Conservation (phyloP, 2,329 filamentous ascomycete genomes). For the Dothiorella sarmentorum region DNA sequence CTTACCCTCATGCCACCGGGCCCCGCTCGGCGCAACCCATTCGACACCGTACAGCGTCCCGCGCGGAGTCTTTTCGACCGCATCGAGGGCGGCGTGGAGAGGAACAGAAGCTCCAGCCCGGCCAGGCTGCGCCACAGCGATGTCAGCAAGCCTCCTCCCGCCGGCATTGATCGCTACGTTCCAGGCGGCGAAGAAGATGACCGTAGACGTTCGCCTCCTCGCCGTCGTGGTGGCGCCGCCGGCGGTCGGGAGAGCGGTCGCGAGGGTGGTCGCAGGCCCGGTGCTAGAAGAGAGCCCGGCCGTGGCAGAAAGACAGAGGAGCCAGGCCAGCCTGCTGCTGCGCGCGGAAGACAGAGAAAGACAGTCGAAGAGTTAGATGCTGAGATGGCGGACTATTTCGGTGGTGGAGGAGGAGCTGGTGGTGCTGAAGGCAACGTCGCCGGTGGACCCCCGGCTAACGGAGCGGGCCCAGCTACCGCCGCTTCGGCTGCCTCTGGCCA, state of each 20-base stretch:
- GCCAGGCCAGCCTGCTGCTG: conserved; percentile 42
- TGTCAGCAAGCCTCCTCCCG: conserved; percentile 54
- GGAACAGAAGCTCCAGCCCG: conserved; percentile 42
- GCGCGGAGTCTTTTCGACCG: conserved; percentile 64
- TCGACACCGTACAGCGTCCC: conserved; percentile 50
- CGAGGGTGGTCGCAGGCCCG: conserved; percentile 45
- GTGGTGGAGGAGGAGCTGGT: conserved; percentile 23
- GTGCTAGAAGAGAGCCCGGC: conserved; percentile 43
- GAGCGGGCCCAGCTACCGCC: too few species aligned
- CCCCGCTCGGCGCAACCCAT: conserved; percentile 40
- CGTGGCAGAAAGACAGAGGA: conserved; percentile 43
- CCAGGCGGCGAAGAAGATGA: conserved; percentile 56
- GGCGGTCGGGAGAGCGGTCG: conserved; percentile 51
- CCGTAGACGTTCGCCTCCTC: conserved; percentile 55
- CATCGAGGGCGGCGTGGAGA: conserved; percentile 44
- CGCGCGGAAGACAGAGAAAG: conserved; percentile 65
- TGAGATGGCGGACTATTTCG: conserved; percentile 97
- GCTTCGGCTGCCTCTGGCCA: neutral
- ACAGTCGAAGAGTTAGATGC: conserved; percentile 89
- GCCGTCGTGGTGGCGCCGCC: conserved; percentile 45
- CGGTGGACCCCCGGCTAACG: too few species aligned
- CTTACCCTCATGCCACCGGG: conserved; percentile 56
- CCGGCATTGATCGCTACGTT: conserved; percentile 75
- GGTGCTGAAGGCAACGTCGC: neutral
- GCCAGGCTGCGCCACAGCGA: conserved; percentile 47